These are phyloP conservation scores for Candida silvatica DNA, from an alignment of 805 yeast genomes.

Conservation along the genomic window DNA sequence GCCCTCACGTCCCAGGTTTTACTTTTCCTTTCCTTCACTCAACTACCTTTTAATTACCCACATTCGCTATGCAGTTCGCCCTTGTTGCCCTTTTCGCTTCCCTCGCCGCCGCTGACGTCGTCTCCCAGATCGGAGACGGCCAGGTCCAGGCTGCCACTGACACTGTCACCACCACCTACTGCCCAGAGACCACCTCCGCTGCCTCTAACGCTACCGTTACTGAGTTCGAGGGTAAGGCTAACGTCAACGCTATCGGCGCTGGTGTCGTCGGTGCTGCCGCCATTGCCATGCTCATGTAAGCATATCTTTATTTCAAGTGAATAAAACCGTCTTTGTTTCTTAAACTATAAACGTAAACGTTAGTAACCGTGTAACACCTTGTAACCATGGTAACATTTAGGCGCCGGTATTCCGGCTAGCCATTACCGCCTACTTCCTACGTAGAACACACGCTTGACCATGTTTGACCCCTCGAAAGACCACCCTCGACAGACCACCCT, in stretches of 20 bases:
- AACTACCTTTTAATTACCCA: no score
- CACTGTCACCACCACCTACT: constrained; percentile 37
- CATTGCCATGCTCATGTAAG: constrained; percentile 20
- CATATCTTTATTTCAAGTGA: neutral
- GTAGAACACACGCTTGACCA: no score
- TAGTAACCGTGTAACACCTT: no score
- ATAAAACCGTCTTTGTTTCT: neutral
- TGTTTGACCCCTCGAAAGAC: no score
- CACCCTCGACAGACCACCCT: no score
- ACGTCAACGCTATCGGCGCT: constrained; percentile 15
- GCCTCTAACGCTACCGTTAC: constrained; percentile 9
- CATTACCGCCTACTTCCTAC: no score
- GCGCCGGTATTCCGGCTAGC: no score
- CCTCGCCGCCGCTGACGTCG: constrained; percentile 26
- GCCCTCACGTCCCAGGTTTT: neutral
- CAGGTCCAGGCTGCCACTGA: constrained; percentile 39
- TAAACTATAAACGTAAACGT: no score
- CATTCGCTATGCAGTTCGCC: constrained; percentile 18
- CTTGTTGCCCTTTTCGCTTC: constrained; percentile 21
- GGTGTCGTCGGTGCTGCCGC: constrained; percentile 23
- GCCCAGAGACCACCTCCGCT: constrained; percentile 28
- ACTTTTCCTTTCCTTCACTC: constrained; percentile 1
- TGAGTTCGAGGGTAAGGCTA: constrained; percentile 15
- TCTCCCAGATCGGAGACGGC: constrained; percentile 55
- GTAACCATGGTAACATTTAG: no score